These are phyloP conservation scores for Aspergillus nidulans DNA, from an alignment of 495 filamentous ascomycete genomes.

Conservation along the genomic window DNA sequence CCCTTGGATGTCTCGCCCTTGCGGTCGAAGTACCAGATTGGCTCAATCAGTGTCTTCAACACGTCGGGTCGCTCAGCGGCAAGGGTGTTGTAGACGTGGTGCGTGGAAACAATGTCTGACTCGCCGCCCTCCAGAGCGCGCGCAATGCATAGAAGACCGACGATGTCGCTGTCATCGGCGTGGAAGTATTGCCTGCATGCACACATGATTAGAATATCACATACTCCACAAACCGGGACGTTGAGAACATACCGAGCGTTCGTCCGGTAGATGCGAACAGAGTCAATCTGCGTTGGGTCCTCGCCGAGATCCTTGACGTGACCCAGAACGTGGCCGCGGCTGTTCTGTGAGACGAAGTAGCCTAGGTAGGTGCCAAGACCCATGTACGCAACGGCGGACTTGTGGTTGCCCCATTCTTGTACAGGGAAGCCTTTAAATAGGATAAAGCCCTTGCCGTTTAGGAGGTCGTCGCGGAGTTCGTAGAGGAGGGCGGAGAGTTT, in stretches of 20 bases:
- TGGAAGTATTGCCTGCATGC: slow-evolving; percentile 66
- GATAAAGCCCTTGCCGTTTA: slow-evolving; percentile 85
- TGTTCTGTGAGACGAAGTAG: slow-evolving; percentile 83
- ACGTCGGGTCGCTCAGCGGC: slow-evolving; percentile 74
- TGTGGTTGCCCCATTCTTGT: slow-evolving; percentile 67
- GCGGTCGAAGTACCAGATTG: slow-evolving; percentile 91
- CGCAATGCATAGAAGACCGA: slow-evolving; percentile 80
- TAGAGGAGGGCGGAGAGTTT: slow-evolving; percentile 52
- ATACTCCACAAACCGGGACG: too few species aligned
- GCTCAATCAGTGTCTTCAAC: slow-evolving; percentile 64
- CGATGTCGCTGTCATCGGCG: slow-evolving; percentile 75
- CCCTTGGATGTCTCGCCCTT: slow-evolving; percentile 78
- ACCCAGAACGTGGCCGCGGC: slow-evolving; percentile 79
- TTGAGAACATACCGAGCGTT: slow-evolving; percentile 75
- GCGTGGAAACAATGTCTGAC: slow-evolving; percentile 72
- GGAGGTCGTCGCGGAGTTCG: slow-evolving; percentile 60
- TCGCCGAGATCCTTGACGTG: slow-evolving; percentile 90
- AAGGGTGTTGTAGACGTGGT: slow-evolving; percentile 79
- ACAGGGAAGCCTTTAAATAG: slow-evolving; percentile 84
- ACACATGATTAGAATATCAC: slow-evolving; percentile 6
- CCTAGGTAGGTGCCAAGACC: slow-evolving; percentile 83
- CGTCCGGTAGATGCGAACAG: slow-evolving; percentile 83
- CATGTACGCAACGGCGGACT: slow-evolving; percentile 85
- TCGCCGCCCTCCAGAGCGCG: slow-evolving; percentile 79
- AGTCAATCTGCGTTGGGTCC: slow-evolving; percentile 73